Evolutionary conservation across 2,329 filamentous ascomycete species (phyloP), one percentile per base, ranked within the genome.

Genomic region (Sclerotinia borealis): DNA sequence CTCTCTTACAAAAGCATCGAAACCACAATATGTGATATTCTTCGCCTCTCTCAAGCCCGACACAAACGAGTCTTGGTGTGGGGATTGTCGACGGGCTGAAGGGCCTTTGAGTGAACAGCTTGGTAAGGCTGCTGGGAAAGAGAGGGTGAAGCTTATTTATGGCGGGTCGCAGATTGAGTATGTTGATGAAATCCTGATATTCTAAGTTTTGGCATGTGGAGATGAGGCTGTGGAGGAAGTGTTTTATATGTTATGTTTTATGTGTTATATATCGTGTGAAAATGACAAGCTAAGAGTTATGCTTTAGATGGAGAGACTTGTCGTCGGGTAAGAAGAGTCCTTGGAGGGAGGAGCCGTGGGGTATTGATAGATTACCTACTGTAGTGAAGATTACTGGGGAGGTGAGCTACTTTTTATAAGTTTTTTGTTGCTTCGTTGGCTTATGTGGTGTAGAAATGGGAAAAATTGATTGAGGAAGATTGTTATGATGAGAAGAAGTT

Each of bases 41-140:
- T 61, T 61, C 13, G 58, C 58, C 22, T 52, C 58, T 5, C 34
- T 61, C 25, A 41, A 51, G 10, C 34, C 36, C 1, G 34, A 50
- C n/a, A 61, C 25, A 7, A 52, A 61, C 13, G 45, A 61, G 37
- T 61, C 47, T 19, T 61, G 58, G 58, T 61, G 58, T 19, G 58
- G 58, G 17, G 58, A 61, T 25, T 54, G 58, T 13, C 25, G 58
- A 25, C 4, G 29, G 3, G 58, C 47, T 1, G 58, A 61, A 19
- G 36, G 17, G 3, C 58, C 47, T n/a, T 31, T 61, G 58, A 43
- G 7, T 25, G 34, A 43, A 25, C 25, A 29, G 8, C 27, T 52
- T 41, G 25, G 25, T 8, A 9, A 19, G 9, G 34, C 22, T 22
- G 47, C 48, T 0, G 34, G 29, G 19, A 36, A 61, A 22, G 47